These are phyloP conservation scores for Flaveria ramosissima DNA, from an alignment of 129 eudicot genomes.

Conservation along the genomic window DNA sequence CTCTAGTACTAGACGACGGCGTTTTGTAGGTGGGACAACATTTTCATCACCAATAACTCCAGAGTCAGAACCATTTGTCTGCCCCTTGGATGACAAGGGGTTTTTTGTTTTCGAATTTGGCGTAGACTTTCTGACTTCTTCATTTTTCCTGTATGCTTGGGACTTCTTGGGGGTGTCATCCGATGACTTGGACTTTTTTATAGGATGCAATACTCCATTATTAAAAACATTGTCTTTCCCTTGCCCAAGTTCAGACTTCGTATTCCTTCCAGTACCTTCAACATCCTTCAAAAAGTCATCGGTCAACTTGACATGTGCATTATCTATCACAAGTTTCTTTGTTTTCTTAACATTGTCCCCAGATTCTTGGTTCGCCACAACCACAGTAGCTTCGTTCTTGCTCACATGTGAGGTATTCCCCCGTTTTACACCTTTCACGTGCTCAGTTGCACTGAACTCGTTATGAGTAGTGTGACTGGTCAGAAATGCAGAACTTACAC, in stretches of 20 bases:
- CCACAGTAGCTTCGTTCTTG: conserved; percentile 40
- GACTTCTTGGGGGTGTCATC: conserved; percentile 48
- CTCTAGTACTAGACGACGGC: conserved; percentile 46
- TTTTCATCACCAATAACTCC: conserved; percentile 55
- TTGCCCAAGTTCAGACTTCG: conserved; percentile 18
- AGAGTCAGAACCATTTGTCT: conserved; percentile 31
- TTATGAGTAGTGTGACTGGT: conserved; percentile 22
- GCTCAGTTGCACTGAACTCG: conserved; percentile 30
- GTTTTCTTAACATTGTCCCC: conserved; percentile 30
- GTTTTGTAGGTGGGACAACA: conserved; percentile 56
- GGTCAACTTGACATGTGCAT: conserved; percentile 34
- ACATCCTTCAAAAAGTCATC: conserved; percentile 37
- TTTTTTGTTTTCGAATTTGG: conserved; percentile 45
- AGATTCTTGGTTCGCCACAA: conserved; percentile 31
- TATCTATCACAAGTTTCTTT: conserved; percentile 42
- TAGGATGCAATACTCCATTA: conserved; percentile 43
- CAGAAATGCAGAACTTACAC: conserved; percentile 24
- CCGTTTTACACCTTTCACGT: conserved; percentile 30
- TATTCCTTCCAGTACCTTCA: conserved; percentile 27
- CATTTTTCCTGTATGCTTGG: conserved; percentile 40
- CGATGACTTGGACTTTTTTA: conserved; percentile 51
- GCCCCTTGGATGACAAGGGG: conserved; percentile 34
- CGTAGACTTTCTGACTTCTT: conserved; percentile 37
- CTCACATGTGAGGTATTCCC: conserved; percentile 36
- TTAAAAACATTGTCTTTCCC: conserved; percentile 27